phyloP scores from a whole-genome alignment of 345 rosid species.

The Orychophragmus violaceus region DNA sequence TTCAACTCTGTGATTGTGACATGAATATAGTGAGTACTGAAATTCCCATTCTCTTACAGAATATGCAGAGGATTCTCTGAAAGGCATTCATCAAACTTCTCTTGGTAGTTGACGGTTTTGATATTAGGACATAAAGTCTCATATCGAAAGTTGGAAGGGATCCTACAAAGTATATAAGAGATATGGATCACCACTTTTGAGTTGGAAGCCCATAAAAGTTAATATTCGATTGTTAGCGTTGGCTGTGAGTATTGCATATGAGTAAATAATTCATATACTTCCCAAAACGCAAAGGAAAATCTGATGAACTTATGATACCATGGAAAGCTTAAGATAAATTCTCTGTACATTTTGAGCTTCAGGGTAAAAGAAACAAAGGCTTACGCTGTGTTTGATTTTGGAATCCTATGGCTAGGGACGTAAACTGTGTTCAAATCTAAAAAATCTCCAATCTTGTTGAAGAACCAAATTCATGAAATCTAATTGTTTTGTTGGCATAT shows the following conservation, averaged over 20 bases:
- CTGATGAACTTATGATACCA: constrained; percentile 11
- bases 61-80: constrained; percentile 17
- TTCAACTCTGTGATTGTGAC: constrained; percentile 4
- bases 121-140: too few species aligned
- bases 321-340: background rate
- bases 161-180: too few species aligned
- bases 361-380: background rate
- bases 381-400: background rate
- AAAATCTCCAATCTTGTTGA: too few species aligned
- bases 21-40: too few species aligned
- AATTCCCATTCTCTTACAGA: too few species aligned
- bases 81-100: background rate
- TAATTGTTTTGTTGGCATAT: background rate
- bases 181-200: too few species aligned
- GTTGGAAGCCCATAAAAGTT: too few species aligned
- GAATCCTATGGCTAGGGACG: constrained; percentile 3
- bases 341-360: constrained; percentile 14
- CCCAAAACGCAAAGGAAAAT: background rate
- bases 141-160: too few species aligned
- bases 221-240: too few species aligned
- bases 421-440: background rate
- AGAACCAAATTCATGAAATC: too few species aligned
- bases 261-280: background rate
- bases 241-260: background rate
- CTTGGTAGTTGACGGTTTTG: background rate